Percentiles rank a stretch among this genome's conserved stretches.
These are phyloP conservation scores for Diatrype stigma DNA, from an alignment of 2,329 filamentous ascomycete species.

Conservation along the genomic window DNA sequence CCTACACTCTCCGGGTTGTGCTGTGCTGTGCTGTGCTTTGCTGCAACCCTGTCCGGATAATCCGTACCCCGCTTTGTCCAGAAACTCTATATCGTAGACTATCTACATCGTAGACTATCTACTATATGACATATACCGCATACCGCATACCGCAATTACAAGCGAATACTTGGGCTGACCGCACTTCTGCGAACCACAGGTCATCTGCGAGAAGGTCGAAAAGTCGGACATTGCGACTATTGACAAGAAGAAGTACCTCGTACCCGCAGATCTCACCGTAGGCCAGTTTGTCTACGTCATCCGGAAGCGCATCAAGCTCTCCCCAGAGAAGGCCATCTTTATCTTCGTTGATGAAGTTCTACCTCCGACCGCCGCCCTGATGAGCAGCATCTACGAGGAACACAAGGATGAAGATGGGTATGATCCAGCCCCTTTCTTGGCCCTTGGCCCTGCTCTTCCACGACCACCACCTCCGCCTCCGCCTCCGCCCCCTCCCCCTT, in stretches of 20 bases:
- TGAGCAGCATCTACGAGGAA: slow-evolving; percentile 99
- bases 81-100: not conserved
- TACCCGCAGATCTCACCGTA: slow-evolving; percentile 94
- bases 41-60: not conserved
- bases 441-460: not conserved
- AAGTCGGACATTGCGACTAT: slow-evolving; percentile 99
- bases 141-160: too few relatives aligned
- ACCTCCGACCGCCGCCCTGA: slow-evolving; percentile 91
- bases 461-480: not conserved
- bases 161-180: slow-evolving; percentile 23
- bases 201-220: slow-evolving; percentile 99
- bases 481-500: not conserved
- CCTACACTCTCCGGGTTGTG: too few relatives aligned
- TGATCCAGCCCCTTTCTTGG: slow-evolving; percentile 19
- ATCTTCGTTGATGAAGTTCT: slow-evolving; percentile 99
- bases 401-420: slow-evolving; percentile 83
- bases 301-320: slow-evolving; percentile 99
- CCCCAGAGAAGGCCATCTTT: slow-evolving; percentile 99
- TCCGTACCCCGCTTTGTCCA: not conserved
- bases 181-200: slow-evolving; percentile 46
- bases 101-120: too few relatives aligned
- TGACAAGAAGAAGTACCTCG: slow-evolving; percentile 99
- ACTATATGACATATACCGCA: too few relatives aligned
- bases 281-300: slow-evolving; percentile 99
- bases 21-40: too few relatives aligned